phyloP scores from a whole-genome alignment of 176 grass and related monocot genomes.

The Dactylis glomerata region DNA sequence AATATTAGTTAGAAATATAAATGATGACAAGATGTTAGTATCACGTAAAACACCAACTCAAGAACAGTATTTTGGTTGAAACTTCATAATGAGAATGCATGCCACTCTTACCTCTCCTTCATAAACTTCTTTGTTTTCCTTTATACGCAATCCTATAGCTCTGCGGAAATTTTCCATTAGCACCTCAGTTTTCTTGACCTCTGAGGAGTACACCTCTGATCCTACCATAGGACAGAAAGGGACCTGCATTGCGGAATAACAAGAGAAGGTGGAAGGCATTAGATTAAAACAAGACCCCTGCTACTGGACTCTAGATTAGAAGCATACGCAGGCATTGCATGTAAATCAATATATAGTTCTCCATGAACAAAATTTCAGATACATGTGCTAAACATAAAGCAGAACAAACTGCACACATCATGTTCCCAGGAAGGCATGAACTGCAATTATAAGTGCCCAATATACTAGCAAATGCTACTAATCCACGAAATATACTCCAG shows the following conservation, averaged over 20 bases:
- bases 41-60: neutral
- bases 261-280: neutral
- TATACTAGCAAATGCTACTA: constrained; percentile 4
- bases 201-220: constrained; percentile 94
- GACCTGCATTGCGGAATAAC: constrained; percentile 43
- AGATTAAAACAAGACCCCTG: neutral
- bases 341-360: neutral
- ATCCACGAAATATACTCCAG: constrained; percentile 1
- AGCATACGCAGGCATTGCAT: neutral
- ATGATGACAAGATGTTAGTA: neutral
- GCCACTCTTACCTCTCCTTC: constrained; percentile 78
- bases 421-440: neutral
- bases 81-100: neutral
- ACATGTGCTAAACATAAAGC: neutral
- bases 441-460: neutral
- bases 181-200: constrained; percentile 98
- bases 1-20: neutral
- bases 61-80: constrained; percentile 6
- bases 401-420: neutral
- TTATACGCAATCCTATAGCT: constrained; percentile 91
- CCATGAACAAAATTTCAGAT: neutral
- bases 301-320: neutral
- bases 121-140: constrained; percentile 97
- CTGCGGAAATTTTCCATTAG: constrained; percentile 92
- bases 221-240: constrained; percentile 99